Evolutionary conservation across 73 alveolate genomes (phyloP), one percentile per base, ranked within the genome.

Genomic region (Blepharisma japonicum): DNA sequence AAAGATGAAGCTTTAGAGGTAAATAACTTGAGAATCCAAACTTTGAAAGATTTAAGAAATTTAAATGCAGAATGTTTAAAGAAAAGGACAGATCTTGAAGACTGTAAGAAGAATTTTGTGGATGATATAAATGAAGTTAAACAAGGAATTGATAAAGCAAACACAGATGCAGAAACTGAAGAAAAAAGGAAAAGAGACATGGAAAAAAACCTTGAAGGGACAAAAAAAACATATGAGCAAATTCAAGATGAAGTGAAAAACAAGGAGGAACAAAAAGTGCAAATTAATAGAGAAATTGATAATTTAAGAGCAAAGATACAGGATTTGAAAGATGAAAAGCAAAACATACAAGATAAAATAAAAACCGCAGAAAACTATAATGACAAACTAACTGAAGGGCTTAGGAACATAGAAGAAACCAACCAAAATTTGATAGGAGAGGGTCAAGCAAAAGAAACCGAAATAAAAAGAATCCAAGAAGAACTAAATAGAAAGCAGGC

Each of bases 71-170:
- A 77, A 8, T 50, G 45, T 14, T 39, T 54, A 85, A 91, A 67
- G 95, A 89, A 46, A 72, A 84, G n/a, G 79, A 82, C 56, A 77
- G 81, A 55, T 56, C 84, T n/a, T 68, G 68, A 6, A 83, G 87
- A 71, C 79, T 56, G 71, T 66, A 55, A 14, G 86, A 82, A 14
- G 89, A 89, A 49, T 53, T 76, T n/a, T 80, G 0, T 61, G 38
- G 2, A n/a, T 14, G 23, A n/a, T 5, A 61, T 61, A 2, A 14
- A 78, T 27, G 82, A 89, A 14, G 46, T 82, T 53, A 83, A 83
- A 38, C 83, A 88, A 46, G 78, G 87, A 77, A 91, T 91, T 32
- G 77, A 85, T 23, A 79, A 83, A 54, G 77, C 87, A 56, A 74
- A 83, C 27, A 77, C 38, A 3, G 82, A 81, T 18, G 81, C 84